phyloP scores from a whole-genome alignment of 2,329 filamentous ascomycete genomes.

The Xylaria sp. region DNA sequence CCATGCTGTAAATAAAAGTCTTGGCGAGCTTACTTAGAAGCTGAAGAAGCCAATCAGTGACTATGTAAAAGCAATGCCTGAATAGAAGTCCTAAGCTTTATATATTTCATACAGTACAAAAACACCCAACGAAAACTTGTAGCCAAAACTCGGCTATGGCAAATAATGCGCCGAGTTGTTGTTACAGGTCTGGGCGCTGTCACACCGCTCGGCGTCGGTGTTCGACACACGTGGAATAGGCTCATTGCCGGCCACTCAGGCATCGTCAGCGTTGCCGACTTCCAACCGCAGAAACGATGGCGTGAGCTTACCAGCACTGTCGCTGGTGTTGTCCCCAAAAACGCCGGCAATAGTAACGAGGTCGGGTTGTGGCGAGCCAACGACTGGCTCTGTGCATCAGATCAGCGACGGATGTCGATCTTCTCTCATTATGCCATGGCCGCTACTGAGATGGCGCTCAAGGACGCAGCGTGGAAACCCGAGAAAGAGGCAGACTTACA shows the following conservation, averaged over 20 bases:
- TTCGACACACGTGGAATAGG: conserved; percentile 80
- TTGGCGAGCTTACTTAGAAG: conserved; percentile 17
- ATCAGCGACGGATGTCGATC: conserved; percentile 82
- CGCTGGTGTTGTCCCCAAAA: conserved; percentile 79
- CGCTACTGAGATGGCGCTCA: conserved; percentile 84
- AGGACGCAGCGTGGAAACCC: conserved; percentile 82
- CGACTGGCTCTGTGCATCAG: conserved; percentile 64
- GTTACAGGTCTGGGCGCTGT: conserved; percentile 85
- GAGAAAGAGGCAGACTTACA: conserved; percentile 70
- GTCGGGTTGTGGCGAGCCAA: conserved; percentile 59
- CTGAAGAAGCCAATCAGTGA: conserved; percentile 9
- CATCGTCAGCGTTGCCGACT: conserved; percentile 75
- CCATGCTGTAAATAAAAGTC: conserved; percentile 12
- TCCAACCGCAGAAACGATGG: conserved; percentile 69
- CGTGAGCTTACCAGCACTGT: conserved; percentile 82
- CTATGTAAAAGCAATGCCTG: neutral
- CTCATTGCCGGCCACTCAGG: conserved; percentile 84
- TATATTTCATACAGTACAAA: too few species aligned
- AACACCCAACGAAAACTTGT: neutral
- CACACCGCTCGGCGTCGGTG: conserved; percentile 84
- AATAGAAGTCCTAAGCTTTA: too few species aligned
- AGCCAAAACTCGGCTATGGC: conserved; percentile 51
- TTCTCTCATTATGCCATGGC: conserved; percentile 94
- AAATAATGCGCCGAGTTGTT: conserved; percentile 76
- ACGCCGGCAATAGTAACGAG: conserved; percentile 13